Percentiles rank a stretch among this genome's conserved stretches.
Evolutionary conservation across 176 grass and related monocot species (phyloP).

Genomic region (Tillandsia leiboldiana): DNA sequence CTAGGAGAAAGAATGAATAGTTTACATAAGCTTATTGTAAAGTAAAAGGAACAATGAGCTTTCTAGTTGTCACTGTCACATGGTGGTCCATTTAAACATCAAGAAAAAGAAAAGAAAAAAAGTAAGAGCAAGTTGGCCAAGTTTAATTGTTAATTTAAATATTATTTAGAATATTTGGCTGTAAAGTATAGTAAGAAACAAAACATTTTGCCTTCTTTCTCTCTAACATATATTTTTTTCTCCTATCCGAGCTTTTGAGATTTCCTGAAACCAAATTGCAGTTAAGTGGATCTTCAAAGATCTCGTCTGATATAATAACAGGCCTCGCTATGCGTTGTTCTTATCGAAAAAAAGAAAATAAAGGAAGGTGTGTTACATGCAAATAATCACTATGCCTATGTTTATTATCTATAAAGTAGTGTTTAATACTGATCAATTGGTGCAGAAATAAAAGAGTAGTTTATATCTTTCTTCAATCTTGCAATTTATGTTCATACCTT

Average conservation of each 20-base stretch:
- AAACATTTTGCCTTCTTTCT: background rate
- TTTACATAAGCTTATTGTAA: background rate
- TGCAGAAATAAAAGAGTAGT: too few relatives aligned
- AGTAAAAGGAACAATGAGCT: background rate
- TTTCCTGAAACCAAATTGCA: background rate
- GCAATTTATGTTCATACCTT: too few relatives aligned
- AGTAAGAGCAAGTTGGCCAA: background rate
- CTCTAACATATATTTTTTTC: background rate
- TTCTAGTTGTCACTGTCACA: background rate
- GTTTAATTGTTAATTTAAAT: background rate
- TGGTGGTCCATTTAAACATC: background rate
- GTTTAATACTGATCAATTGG: too few relatives aligned
- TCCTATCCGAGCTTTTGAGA: background rate
- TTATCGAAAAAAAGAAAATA: too few relatives aligned
- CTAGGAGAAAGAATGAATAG: background rate
- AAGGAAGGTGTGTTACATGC: too few relatives aligned
- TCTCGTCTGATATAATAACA: too few relatives aligned
- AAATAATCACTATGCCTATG: too few relatives aligned
- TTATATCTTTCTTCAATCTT: too few relatives aligned
- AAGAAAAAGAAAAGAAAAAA: background rate
- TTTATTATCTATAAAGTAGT: too few relatives aligned
- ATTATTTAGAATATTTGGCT: background rate
- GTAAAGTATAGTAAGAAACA: constrained; percentile 2
- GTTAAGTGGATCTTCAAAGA: background rate
- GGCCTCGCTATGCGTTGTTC: too few relatives aligned